phyloP scores from a whole-genome alignment of 345 rosid genomes.

The Citrus cavaleriei region DNA sequence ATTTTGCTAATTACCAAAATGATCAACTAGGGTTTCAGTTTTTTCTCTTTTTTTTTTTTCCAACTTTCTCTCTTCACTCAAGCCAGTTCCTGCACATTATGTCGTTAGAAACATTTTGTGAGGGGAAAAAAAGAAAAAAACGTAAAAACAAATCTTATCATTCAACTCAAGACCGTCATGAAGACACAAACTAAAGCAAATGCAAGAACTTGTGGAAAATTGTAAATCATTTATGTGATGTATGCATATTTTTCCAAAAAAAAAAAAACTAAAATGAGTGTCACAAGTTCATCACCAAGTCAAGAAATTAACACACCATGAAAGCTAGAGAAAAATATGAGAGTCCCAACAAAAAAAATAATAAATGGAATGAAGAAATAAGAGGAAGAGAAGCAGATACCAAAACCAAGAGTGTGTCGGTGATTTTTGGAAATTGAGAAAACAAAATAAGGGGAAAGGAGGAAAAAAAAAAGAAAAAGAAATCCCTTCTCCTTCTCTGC shows the following conservation, averaged over 20 bases:
- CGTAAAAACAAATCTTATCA: background rate
- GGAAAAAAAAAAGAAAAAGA: background rate
- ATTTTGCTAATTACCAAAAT: slow-evolving; percentile 21
- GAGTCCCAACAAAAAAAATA: background rate
- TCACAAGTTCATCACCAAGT: background rate
- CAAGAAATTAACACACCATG: background rate
- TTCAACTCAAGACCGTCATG: slow-evolving; percentile 1
- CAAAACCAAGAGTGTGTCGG: slow-evolving; percentile 15
- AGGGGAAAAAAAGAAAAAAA: slow-evolving; percentile 3
- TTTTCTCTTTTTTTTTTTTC: background rate
- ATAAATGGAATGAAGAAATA: background rate
- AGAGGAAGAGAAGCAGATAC: slow-evolving; percentile 11
- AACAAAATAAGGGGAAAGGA: background rate
- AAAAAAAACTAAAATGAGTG: background rate
- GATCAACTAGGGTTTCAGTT: slow-evolving; percentile 16
- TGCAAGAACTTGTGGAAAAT: background rate
- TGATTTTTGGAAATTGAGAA: slow-evolving; percentile 13
- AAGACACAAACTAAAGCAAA: no score
- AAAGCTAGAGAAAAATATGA: background rate
- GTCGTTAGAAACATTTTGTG: background rate
- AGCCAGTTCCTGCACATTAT: background rate
- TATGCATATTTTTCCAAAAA: no score
- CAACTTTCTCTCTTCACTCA: slow-evolving; percentile 3
- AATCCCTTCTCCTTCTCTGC: background rate
- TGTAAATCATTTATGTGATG: no score